Evolutionary conservation across 164 flowering plant genomes (phyloP).

Genomic region (Stephania cephalantha): DNA sequence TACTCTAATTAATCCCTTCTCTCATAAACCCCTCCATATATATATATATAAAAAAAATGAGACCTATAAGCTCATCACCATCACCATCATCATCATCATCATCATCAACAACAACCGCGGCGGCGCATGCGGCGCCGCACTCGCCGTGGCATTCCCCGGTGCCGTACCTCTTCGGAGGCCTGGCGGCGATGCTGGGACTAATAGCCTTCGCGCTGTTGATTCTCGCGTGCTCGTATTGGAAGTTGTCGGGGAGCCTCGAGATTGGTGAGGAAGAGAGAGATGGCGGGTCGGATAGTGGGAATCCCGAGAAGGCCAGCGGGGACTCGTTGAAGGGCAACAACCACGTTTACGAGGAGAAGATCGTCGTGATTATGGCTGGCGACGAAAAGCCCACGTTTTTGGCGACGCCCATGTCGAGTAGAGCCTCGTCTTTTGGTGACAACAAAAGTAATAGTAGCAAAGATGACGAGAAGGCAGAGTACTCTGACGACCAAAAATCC

Average conservation of each 20-base stretch:
- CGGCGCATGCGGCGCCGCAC: conserved; percentile 17
- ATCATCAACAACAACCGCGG: not conserved
- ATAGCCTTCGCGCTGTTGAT: conserved; percentile 77
- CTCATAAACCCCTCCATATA: not conserved
- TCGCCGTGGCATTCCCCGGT: conserved; percentile 88
- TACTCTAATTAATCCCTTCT: no score
- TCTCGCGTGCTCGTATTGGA: conserved; percentile 84
- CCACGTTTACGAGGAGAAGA: conserved; percentile 39
- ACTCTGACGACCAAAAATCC: conserved; percentile 8
- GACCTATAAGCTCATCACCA: conserved; percentile 16
- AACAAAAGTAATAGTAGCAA: conserved; percentile 9
- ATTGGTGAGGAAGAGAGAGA: conserved; percentile 6
- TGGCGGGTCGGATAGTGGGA: conserved; percentile 1
- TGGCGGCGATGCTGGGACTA: conserved; percentile 82
- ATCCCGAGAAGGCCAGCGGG: conserved; percentile 16
- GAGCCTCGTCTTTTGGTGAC: conserved; percentile 37
- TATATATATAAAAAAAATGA: conserved; percentile 20
- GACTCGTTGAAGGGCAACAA: conserved; percentile 21
- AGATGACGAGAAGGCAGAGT: conserved; percentile 17
- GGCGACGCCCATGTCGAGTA: conserved; percentile 55
- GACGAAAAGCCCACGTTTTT: conserved; percentile 52
- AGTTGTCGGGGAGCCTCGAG: conserved; percentile 52
- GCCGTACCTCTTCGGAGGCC: conserved; percentile 82
- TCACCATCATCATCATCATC: conserved; percentile 5
- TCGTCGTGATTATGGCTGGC: conserved; percentile 76